A percentile compares a stretch with the other conserved stretches of the same genome.
Evolutionary conservation across 441 rosid genomes (phyloP).

Genomic region (Corymbia citriodora): DNA sequence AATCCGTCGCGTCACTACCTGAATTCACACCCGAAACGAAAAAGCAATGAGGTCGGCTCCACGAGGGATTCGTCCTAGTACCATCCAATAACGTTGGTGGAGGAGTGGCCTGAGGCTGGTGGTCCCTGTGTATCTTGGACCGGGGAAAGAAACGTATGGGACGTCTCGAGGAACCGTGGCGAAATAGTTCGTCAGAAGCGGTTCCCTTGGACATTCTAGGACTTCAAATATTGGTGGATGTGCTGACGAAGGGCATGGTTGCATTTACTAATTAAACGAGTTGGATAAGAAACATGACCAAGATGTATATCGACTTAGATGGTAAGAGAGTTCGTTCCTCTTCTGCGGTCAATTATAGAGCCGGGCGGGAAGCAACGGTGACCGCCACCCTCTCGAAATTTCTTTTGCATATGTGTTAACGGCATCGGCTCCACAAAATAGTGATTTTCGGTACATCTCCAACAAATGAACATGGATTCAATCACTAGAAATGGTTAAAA

Average conservation of each 20-base stretch:
- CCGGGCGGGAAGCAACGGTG: background rate
- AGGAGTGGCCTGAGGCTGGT: background rate
- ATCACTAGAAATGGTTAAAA: background rate
- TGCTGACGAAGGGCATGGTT: background rate
- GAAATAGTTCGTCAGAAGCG: background rate
- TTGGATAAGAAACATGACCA: background rate
- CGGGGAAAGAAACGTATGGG: background rate
- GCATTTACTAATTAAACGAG: background rate
- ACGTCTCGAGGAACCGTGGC: background rate
- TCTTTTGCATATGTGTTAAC: background rate
- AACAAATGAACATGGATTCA: background rate
- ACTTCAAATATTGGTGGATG: background rate
- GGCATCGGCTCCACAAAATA: rapidly evolving
- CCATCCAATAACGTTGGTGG: background rate
- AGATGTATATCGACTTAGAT: background rate
- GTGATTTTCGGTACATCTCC: background rate
- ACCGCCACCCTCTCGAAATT: background rate
- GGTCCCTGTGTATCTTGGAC: background rate
- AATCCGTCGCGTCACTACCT: background rate
- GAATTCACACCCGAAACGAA: background rate
- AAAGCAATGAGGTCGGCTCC: background rate
- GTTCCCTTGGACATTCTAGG: background rate
- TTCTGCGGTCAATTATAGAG: rapidly evolving
- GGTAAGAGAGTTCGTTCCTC: background rate
- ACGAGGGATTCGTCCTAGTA: background rate